Percentiles rank a stretch among this genome's conserved stretches.
Conservation (phyloP, 345 rosid species). For the Hirschfeldia incana region DNA sequence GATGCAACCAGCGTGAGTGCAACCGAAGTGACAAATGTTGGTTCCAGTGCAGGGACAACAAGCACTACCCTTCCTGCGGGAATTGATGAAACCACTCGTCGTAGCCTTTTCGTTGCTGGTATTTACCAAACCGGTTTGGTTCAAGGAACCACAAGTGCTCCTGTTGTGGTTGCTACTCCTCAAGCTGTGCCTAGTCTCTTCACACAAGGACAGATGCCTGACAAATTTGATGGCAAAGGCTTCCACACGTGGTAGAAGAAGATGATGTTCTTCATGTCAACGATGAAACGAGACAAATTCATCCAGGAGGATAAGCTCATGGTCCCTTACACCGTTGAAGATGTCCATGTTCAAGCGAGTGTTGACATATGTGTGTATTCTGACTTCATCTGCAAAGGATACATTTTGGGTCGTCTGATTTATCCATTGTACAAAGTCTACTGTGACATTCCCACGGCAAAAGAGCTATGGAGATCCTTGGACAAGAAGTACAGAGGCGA, state of each 20-base stretch:
- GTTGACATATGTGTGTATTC: not conserved
- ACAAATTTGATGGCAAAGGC: no score
- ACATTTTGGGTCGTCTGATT: not conserved
- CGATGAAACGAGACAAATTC: not conserved
- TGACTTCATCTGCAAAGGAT: not conserved
- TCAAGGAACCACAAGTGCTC: no score
- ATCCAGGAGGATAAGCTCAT: not conserved
- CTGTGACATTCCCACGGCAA: not conserved
- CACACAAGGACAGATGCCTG: no score
- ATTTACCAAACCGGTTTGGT: no score
- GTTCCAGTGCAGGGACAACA: no score
- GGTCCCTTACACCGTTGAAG: not conserved
- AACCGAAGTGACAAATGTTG: no score
- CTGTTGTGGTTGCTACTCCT: no score
- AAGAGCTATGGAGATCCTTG: not conserved
- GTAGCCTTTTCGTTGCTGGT: no score
- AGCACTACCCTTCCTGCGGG: no score
- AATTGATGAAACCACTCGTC: no score
- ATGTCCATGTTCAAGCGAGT: not conserved
- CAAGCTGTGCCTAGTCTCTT: no score
- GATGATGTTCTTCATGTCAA: not conserved
- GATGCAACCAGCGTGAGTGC: no score
- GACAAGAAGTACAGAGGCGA: not conserved
- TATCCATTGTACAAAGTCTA: not conserved
- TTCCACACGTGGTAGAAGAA: not conserved